phyloP scores from a whole-genome alignment of 192 early-diverging fungal species.

The Podila verticillata region DNA sequence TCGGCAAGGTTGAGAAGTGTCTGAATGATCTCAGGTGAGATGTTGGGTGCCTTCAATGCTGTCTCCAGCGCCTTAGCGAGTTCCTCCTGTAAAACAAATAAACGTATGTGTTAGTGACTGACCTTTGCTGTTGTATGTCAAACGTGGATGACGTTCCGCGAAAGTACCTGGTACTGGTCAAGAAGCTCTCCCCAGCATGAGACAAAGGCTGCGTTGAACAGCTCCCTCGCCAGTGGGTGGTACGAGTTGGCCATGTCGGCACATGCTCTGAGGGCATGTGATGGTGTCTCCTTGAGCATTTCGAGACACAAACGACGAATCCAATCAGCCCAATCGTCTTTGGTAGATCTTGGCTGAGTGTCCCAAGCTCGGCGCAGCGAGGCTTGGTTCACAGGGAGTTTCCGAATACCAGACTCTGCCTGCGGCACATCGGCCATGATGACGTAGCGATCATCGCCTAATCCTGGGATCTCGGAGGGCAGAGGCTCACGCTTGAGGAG shows the following conservation, averaged over 20 bases:
- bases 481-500: constrained; percentile 82
- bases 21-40: constrained; percentile 93
- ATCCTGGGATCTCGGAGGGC: constrained; percentile 66
- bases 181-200: constrained; percentile 95
- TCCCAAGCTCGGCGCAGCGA: constrained; percentile 90
- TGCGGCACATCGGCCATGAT: constrained; percentile 63
- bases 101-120: too few relatives aligned
- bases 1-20: constrained; percentile 93
- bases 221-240: constrained; percentile 80
- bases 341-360: constrained; percentile 84
- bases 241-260: constrained; percentile 84
- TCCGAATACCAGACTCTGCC: constrained; percentile 69
- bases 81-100: constrained; percentile 66
- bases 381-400: constrained; percentile 86
- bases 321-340: constrained; percentile 97
- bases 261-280: constrained; percentile 92
- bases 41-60: constrained; percentile 81
- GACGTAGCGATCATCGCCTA: constrained; percentile 57
- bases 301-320: constrained; percentile 90
- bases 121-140: too few relatives aligned
- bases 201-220: constrained; percentile 98
- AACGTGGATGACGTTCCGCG: too few relatives aligned
- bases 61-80: constrained; percentile 83
- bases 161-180: constrained; percentile 78
- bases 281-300: constrained; percentile 96